phyloP scores from a whole-genome alignment of 345 rosid species.

The Trapa bicornis region DNA sequence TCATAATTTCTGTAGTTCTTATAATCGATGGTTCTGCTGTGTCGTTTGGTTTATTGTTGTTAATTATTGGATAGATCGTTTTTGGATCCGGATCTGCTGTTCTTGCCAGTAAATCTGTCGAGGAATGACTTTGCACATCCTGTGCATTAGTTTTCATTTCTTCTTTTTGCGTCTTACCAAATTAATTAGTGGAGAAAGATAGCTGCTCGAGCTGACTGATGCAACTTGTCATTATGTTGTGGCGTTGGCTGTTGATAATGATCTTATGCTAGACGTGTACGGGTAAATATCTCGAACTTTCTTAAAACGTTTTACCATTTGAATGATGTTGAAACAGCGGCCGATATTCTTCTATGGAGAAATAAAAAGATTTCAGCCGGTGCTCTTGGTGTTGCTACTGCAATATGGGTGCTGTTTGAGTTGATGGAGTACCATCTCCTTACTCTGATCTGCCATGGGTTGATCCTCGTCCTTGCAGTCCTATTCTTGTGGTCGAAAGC shows the following conservation, averaged over 20 bases:
- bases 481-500: slow-evolving; percentile 43
- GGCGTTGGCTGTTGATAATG: not conserved
- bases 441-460: slow-evolving; percentile 14
- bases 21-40: not conserved
- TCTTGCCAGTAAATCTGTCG: no score
- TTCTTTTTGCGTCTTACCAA: no score
- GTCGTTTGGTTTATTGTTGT: not conserved
- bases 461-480: slow-evolving; percentile 26
- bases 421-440: slow-evolving; percentile 28
- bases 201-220: not conserved
- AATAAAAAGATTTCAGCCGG: slow-evolving; percentile 35
- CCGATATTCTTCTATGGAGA: slow-evolving; percentile 41
- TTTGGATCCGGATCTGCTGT: slow-evolving; percentile 7
- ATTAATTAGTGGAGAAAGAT: not conserved
- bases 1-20: not conserved
- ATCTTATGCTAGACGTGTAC: no score
- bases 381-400: slow-evolving; percentile 30
- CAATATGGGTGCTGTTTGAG: slow-evolving; percentile 31
- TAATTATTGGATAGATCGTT: not conserved
- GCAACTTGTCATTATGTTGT: not conserved
- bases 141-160: no score
- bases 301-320: not conserved
- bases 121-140: no score
- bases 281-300: not conserved
- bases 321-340: slow-evolving; percentile 19